Percentiles rank a stretch among this genome's conserved stretches.
Evolutionary conservation across 257 asterid species (phyloP).

Genomic region (Ophiorrhiza pumila): DNA sequence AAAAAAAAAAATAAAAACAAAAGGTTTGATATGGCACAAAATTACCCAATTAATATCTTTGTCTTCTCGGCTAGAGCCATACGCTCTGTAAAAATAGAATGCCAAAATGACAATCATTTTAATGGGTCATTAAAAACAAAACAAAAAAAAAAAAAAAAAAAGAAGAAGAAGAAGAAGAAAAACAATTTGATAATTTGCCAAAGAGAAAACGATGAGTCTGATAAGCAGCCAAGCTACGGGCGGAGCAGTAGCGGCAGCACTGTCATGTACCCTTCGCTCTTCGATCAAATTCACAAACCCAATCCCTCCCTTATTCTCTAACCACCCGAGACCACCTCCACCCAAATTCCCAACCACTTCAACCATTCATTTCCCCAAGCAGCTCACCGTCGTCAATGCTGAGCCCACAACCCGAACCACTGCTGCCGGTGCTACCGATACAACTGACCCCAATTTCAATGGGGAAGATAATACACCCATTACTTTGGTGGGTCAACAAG

Average conservation of each 20-base stretch:
- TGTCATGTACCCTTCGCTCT: constrained; percentile 52
- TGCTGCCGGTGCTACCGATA: constrained; percentile 31
- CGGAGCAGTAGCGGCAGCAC: constrained; percentile 38
- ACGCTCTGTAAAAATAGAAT: not conserved
- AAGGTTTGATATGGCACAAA: no score
- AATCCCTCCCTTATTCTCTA: constrained; percentile 58
- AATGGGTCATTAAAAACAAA: no score
- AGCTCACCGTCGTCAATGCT: constrained; percentile 40
- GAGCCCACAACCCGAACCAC: constrained; percentile 32
- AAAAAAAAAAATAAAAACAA: no score
- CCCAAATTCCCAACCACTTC: constrained; percentile 31
- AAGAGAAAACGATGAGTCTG: constrained; percentile 29
- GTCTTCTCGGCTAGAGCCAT: no score
- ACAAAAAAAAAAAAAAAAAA: no score
- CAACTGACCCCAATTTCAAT: not conserved
- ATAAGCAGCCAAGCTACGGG: constrained; percentile 49
- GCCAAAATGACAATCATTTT: no score
- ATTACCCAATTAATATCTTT: no score
- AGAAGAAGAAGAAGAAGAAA: not conserved
- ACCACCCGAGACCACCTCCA: constrained; percentile 40
- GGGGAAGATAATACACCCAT: constrained; percentile 33
- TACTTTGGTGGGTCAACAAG: constrained; percentile 50
- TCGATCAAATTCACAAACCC: constrained; percentile 65
- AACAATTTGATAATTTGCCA: not conserved
- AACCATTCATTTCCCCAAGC: constrained; percentile 28